These are phyloP conservation scores for Lipomyces chichibuensis DNA, from an alignment of 805 yeast genomes.

Conservation along the genomic window DNA sequence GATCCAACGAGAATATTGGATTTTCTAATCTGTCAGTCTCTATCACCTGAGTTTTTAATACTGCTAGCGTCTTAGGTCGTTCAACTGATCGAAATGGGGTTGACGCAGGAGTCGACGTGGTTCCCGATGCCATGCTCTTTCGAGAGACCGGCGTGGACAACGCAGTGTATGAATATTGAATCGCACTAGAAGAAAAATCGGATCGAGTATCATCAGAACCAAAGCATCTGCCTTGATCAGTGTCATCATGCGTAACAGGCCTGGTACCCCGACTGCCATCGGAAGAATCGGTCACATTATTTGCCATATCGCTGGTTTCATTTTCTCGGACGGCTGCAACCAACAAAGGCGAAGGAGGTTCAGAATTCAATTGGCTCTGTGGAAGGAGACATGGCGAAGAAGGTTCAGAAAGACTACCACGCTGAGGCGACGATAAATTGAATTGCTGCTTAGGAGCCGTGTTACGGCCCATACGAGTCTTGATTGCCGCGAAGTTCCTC, in stretches of 20 bases:
- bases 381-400: background rate
- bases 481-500: background rate
- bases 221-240: background rate
- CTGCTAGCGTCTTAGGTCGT: slow-evolving; percentile 5
- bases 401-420: background rate
- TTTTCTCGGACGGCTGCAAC: background rate
- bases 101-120: slow-evolving; percentile 28
- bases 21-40: background rate
- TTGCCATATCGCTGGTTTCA: background rate
- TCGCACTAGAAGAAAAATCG: background rate
- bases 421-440: slow-evolving; percentile 18
- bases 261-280: background rate
- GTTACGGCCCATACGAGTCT: background rate
- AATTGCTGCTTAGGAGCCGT: background rate
- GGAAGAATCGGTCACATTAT: background rate
- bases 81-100: slow-evolving; percentile 26
- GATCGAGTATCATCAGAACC: slow-evolving; percentile 6
- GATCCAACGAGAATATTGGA: slow-evolving; percentile 18
- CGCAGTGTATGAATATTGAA: slow-evolving; percentile 16
- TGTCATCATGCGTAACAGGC: background rate
- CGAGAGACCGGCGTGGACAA: slow-evolving; percentile 29
- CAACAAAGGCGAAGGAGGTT: background rate
- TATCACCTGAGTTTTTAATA: background rate
- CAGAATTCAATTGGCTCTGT: background rate
- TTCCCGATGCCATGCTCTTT: slow-evolving; percentile 20